These are phyloP conservation scores for Francoa sonchifolia DNA, from an alignment of 441 rosid genomes.

Conservation along the genomic window DNA sequence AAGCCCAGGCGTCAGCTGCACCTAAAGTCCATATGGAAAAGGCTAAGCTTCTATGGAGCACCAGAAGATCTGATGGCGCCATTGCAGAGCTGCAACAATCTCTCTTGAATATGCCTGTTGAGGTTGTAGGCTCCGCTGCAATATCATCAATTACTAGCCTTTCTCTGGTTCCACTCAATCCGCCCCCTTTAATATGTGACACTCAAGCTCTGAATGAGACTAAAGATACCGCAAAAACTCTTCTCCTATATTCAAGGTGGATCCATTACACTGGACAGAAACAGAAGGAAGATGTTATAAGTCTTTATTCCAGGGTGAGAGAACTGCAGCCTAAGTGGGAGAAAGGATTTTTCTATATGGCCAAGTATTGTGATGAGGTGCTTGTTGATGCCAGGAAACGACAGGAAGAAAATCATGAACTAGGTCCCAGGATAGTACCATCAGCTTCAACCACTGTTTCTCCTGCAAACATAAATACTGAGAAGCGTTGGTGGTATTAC, in stretches of 20 bases:
- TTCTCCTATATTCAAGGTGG: slow-evolving; percentile 92
- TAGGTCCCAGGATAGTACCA: slow-evolving; percentile 30
- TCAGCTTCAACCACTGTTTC: slow-evolving; percentile 33
- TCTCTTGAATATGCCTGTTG: slow-evolving; percentile 86
- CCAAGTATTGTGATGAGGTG: slow-evolving; percentile 91
- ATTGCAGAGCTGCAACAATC: slow-evolving; percentile 82
- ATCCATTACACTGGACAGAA: slow-evolving; percentile 91
- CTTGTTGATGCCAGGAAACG: slow-evolving; percentile 94
- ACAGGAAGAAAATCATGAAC: slow-evolving; percentile 66
- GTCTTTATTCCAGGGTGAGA: slow-evolving; percentile 78
- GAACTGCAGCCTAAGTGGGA: slow-evolving; percentile 94
- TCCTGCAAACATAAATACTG: slow-evolving; percentile 34
- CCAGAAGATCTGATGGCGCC: slow-evolving; percentile 86
- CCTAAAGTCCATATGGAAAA: slow-evolving; percentile 89
- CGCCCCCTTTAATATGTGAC: slow-evolving; percentile 41
- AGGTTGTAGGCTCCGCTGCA: slow-evolving; percentile 67
- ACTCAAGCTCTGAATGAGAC: slow-evolving; percentile 55
- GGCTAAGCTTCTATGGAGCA: slow-evolving; percentile 96
- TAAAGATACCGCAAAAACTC: slow-evolving; percentile 77
- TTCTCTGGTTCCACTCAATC: slow-evolving; percentile 64
- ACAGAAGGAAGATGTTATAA: slow-evolving; percentile 92
- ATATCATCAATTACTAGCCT: slow-evolving; percentile 72
- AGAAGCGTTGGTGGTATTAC: slow-evolving; percentile 72
- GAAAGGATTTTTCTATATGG: slow-evolving; percentile 90
- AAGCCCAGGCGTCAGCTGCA: slow-evolving; percentile 92